Conservation (phyloP, 2,329 filamentous ascomycete genomes). For the Arthrobotrys conoides region DNA sequence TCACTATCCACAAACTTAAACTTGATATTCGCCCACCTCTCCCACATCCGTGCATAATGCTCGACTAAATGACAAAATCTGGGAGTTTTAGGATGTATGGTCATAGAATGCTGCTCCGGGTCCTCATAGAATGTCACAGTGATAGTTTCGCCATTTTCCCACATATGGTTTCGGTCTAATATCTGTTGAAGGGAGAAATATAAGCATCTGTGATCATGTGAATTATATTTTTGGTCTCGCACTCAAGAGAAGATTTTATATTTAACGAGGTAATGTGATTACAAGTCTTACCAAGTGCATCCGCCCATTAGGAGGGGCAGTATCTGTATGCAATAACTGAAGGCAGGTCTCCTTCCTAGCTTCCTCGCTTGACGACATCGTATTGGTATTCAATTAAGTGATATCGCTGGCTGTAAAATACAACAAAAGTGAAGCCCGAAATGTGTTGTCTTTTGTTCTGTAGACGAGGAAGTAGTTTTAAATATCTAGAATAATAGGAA, state of each 20-base stretch:
- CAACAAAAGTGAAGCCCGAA: no score
- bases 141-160: background rate
- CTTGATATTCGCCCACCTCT: slow-evolving; percentile 22
- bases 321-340: background rate
- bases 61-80: background rate
- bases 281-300: slow-evolving; percentile 3
- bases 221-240: no score
- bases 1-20: slow-evolving; percentile 25
- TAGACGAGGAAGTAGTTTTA: no score
- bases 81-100: background rate
- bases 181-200: background rate
- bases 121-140: slow-evolving; percentile 3
- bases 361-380: background rate
- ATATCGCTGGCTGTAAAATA: no score
- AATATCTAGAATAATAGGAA: no score
- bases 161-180: background rate
- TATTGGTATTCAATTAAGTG: background rate
- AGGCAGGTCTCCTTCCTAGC: background rate
- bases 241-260: no score
- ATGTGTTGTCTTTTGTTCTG: no score
- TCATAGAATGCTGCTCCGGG: background rate
- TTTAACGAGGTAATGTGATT: no score
- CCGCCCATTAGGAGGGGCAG: background rate
- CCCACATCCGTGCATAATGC: slow-evolving; percentile 12
- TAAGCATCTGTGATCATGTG: no score